Percentiles rank a stretch among this genome's conserved stretches.
Conservation (phyloP, 176 grass and related monocot genomes). For the Guadua angustifolia region DNA sequence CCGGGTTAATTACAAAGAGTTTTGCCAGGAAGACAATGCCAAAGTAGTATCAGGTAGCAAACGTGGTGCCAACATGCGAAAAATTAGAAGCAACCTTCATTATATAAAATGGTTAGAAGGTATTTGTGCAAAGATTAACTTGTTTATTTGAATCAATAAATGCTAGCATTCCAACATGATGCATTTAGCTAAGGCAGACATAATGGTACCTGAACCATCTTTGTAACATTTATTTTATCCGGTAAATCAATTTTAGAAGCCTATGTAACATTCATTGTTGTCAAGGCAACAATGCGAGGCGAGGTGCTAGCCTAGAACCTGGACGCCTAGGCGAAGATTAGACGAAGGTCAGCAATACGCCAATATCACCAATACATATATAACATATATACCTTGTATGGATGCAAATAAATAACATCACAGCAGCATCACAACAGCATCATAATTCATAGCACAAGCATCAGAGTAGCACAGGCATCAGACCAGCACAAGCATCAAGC, state of each 20-base stretch:
- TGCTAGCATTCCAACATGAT: not conserved
- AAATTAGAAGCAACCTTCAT: not conserved
- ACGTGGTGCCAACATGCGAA: not conserved
- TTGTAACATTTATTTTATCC: not conserved
- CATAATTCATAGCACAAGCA: too few relatives aligned
- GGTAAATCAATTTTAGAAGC: not conserved
- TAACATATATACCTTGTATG: too few relatives aligned
- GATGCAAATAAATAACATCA: too few relatives aligned
- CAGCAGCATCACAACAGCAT: too few relatives aligned
- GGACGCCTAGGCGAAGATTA: too few relatives aligned
- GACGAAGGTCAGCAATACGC: too few relatives aligned
- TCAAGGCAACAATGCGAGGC: too few relatives aligned
- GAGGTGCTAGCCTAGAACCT: too few relatives aligned
- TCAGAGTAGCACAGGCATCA: too few relatives aligned
- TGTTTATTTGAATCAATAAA: not conserved
- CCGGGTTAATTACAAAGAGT: not conserved
- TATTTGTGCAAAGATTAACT: not conserved
- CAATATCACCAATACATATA: too few relatives aligned
- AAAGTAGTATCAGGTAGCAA: not conserved
- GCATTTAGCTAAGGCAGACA: not conserved
- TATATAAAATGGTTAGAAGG: too few relatives aligned
- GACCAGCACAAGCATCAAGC: too few relatives aligned
- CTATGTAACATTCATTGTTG: not conserved
- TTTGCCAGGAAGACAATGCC: not conserved
- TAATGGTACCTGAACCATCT: not conserved